Conservation (phyloP, 805 yeast species). For the Zygotorulaspora sp. region DNA sequence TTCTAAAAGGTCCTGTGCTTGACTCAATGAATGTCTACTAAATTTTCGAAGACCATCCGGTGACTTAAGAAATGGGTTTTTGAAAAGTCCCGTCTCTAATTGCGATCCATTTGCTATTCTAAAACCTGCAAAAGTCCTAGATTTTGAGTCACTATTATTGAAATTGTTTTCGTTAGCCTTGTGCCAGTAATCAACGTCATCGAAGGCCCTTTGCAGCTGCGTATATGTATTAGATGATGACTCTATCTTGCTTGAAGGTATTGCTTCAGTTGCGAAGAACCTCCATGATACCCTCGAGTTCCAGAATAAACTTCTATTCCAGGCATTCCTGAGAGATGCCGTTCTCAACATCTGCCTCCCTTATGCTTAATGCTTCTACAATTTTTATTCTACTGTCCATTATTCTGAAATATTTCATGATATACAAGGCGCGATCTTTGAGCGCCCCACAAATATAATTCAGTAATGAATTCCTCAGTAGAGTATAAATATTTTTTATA, state of each 20-base stretch:
- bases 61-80: conserved; percentile 61
- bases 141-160: conserved; percentile 5
- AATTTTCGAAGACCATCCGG: conserved; percentile 71
- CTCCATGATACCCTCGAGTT: neutral
- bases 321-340: neutral
- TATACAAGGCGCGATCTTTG: too few species aligned
- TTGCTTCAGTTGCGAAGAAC: conserved; percentile 4
- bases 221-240: neutral
- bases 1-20: conserved; percentile 59
- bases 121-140: conserved; percentile 8
- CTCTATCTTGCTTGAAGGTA: neutral
- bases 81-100: conserved; percentile 59
- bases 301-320: neutral
- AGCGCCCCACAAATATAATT: too few species aligned
- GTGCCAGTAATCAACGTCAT: conserved; percentile 54
- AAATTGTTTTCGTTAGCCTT: conserved; percentile 40
- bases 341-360: neutral
- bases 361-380: neutral
- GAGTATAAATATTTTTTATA: too few species aligned
- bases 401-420: too few species aligned
- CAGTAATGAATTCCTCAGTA: too few species aligned
- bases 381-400: too few species aligned
- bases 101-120: conserved; percentile 7
- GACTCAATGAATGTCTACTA: conserved; percentile 55
- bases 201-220: conserved; percentile 44